Base-by-base conservation (phyloP, 2,329 filamentous ascomycete genomes). In the Fusarium floridanum region DNA sequence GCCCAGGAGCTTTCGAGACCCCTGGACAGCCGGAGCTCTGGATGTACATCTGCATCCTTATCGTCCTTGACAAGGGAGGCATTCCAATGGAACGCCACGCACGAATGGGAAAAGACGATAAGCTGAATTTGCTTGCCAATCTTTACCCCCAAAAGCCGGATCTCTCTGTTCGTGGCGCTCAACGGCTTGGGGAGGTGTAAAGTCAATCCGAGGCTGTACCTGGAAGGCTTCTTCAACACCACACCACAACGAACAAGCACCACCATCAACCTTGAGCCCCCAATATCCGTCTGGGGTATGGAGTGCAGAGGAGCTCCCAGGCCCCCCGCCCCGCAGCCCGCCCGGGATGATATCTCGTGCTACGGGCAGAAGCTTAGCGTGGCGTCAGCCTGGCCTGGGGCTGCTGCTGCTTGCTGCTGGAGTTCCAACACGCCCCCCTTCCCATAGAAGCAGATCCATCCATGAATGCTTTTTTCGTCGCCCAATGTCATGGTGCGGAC, bases 301-400 rank as follows among this genome's bases (percentile, higher is more conserved):
- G 43, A 27, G 60, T 41, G 39, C 53, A 36, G n/a, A 57, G 22
- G 45, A 53, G 61, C 61, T 63, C 41, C 61, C 36, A 50, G 24
- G 48, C 61, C 50, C 32, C 32, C 32, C 24, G 48, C 48, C 48
- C 61, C 48, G 36, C 48, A 64, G 37, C 45, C 36, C 12, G 45
- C 34, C 27, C 27, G 37, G 17, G 20, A 55, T 39, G n/a, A 39
- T 57, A 29, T 48, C 27, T 41, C 29, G 24, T 64, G 36, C 29
- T 57, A 39, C n/a, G 32, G 17, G 34, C 24, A 64, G 48, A 16
- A 64, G n/a, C 62, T 27, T 66, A 73, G 69, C 61, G 62, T 67
- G 66, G 69, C 60, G 43, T 67, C 68, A 60, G 50, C 27, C 34
- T 53, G 41, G 12, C 41, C 41, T 48, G 43, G 20, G n/a, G 37